Base-by-base conservation (phyloP, 1,284 basidiomycete genomes). In the Irpex sp. region DNA sequence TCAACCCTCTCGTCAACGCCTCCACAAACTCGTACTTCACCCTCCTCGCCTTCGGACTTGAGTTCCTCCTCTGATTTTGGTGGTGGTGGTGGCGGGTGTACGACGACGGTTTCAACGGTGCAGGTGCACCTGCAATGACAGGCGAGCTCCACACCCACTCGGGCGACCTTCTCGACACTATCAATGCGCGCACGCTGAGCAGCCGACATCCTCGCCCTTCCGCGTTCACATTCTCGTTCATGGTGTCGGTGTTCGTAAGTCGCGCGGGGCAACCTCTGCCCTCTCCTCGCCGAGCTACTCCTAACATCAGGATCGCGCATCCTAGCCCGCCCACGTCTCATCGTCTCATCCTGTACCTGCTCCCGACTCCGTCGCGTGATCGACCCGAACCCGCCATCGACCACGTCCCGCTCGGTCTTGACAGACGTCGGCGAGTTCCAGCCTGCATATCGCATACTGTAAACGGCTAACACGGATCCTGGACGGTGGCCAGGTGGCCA, bases 91-190 rank as follows among this genome's bases (percentile, higher is more conserved):
- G 9, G n/a, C 39, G 63, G 57, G 61, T 15, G 63, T 62, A 59
- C 59, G 63, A 35, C 66, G 64, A 50, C 68, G 68, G 65, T 5
- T 62, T 63, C 11, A n/a, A n/a, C n/a, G n/a, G n/a, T n/a, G n/a
- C n/a, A n/a, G 63, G 61, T 11, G 63, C 60, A 9, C 64, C 59
- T 31, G 64, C 61, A 36, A 71, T 65, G 2, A 69, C 72, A 8
- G 72, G 71, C 67, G 71, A 72, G 64, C 68, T 68, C n/a, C 72
- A 70, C n/a, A 75, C 71, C 73, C 73, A 75, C 59, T 72, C 72
- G 26, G n/a, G 67, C 65, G 49, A 74, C 72, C 61, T 75, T 75
- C 65, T 75, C 73, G 63, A 74, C 66, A 66, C 72, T 75, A 66
- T 74, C 71, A 31, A 74, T 57, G 17, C 73, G 71, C 26, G 71